Percentiles rank a stretch among this genome's conserved stretches.
Evolutionary conservation across 2,329 filamentous ascomycete genomes (phyloP).

Genomic region (Balansia obtecta): DNA sequence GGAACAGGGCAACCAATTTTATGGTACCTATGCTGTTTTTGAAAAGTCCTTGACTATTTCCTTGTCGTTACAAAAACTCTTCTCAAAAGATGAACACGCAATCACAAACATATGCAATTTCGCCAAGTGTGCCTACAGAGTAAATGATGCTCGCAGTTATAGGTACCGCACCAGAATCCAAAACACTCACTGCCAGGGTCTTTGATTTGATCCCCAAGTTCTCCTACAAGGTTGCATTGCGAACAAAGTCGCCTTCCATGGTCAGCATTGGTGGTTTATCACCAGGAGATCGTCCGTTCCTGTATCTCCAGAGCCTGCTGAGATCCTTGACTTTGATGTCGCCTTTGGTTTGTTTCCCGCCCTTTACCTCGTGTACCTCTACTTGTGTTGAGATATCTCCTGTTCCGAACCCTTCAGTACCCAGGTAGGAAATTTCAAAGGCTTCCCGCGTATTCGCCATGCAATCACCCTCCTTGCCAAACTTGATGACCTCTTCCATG

Average conservation of each 20-base stretch:
- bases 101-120: background rate
- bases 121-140: background rate
- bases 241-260: slow-evolving; percentile 23
- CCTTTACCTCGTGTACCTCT: slow-evolving; percentile 24
- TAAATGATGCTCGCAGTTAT: background rate
- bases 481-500: slow-evolving; percentile 44
- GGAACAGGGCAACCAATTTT: background rate
- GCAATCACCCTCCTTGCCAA: slow-evolving; percentile 31
- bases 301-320: slow-evolving; percentile 49
- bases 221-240: slow-evolving; percentile 27
- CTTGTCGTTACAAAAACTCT: too few species aligned
- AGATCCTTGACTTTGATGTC: slow-evolving; percentile 44
- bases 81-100: background rate
- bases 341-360: slow-evolving; percentile 15
- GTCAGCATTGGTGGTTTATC: slow-evolving; percentile 26
- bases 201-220: background rate
- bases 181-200: too few species aligned
- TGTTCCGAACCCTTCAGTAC: slow-evolving; percentile 24
- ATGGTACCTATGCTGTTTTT: background rate
- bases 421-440: slow-evolving; percentile 34
- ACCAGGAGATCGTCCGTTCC: slow-evolving; percentile 43
- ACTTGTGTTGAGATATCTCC: slow-evolving; percentile 23
- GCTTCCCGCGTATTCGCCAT: slow-evolving; percentile 32
- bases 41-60: background rate
- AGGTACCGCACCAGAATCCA: background rate